Base-by-base conservation (phyloP, 352 stramenopile species). In the Pythium vanterpoolii region DNA sequence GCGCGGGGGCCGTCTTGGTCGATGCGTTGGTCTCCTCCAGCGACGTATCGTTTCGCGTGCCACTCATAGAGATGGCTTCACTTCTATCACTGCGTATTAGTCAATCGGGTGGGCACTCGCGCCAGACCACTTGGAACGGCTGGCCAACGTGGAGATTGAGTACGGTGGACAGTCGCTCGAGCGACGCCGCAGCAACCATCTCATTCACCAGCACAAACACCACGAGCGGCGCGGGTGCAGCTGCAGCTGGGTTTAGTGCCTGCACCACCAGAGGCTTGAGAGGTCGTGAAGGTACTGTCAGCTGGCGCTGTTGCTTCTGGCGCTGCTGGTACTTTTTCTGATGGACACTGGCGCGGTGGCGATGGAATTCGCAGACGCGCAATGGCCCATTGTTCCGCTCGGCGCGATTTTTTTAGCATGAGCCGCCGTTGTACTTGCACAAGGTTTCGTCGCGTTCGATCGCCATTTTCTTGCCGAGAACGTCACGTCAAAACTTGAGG, bases 251-350 rank as follows among this genome's bases (percentile, higher is more conserved):
- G 1, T 1, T 24, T 19, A 6, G 8, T 28, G 39, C 18, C 27
- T 13, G n/a, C 39, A 19, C 27, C 5, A 19, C 9, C n/a, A 27
- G 8, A 6, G n/a, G 4, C 36, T 16, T 43, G n/a, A n/a, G n/a
- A n/a, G n/a, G n/a, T n/a, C n/a, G n/a, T n/a, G n/a, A n/a, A n/a
- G n/a, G n/a, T n/a, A n/a, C n/a, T n/a, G n/a, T n/a, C 4, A 6
- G 4, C 18, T 43, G 6, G 9, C 11, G 24, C 39, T 46, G 11
- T 16, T 46, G 11, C 21, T 28, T 46, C 18, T 46, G 24, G 5
- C 26, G 45, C 24, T 33, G 45, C 45, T 52, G 45, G 45, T 52
- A 52, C 24, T 52, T 33, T 18, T 40, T 38, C 45, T 52, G 45
- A 27, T 52, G 45, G 11, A 18, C 27, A 18, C 39, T 52, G 18